Percentiles rank a stretch among this genome's conserved stretches.
These are phyloP conservation scores for Linnemannia exigua DNA, from an alignment of 192 early-diverging fungal genomes.

Conservation along the genomic window DNA sequence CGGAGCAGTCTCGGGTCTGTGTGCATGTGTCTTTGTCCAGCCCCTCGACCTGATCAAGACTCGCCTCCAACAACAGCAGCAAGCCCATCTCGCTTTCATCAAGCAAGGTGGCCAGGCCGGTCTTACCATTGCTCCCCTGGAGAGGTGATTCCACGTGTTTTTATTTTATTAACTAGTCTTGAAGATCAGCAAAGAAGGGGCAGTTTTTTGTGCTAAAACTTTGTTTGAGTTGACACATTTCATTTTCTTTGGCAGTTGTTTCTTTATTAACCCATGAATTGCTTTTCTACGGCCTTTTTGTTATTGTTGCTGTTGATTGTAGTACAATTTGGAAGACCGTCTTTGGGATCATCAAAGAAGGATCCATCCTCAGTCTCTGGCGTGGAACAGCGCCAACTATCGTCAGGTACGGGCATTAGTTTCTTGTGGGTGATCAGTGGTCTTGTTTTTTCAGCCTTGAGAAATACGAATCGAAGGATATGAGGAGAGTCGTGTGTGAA, in stretches of 20 bases:
- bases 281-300: neutral
- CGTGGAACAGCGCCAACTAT: constrained; percentile 82
- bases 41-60: constrained; percentile 93
- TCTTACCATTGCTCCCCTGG: constrained; percentile 56
- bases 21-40: constrained; percentile 85
- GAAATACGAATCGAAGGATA: too few species aligned
- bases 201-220: too few species aligned
- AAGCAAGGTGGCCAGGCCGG: constrained; percentile 59
- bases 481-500: neutral
- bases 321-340: constrained; percentile 71
- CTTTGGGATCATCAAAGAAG: constrained; percentile 68
- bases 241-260: too few species aligned
- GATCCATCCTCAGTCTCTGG: constrained; percentile 82
- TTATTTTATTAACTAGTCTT: neutral
- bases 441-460: too few species aligned
- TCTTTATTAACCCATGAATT: neutral
- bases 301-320: neutral
- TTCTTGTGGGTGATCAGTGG: neutral
- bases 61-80: constrained; percentile 77
- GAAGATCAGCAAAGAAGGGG: too few species aligned
- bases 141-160: constrained; percentile 55
- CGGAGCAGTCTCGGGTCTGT: constrained; percentile 84
- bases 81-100: constrained; percentile 68
- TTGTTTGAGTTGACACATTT: constrained; percentile 1
- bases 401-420: constrained; percentile 60